Conservation (phyloP, 495 filamentous ascomycete species). For the Penicillium dipodomyicola region DNA sequence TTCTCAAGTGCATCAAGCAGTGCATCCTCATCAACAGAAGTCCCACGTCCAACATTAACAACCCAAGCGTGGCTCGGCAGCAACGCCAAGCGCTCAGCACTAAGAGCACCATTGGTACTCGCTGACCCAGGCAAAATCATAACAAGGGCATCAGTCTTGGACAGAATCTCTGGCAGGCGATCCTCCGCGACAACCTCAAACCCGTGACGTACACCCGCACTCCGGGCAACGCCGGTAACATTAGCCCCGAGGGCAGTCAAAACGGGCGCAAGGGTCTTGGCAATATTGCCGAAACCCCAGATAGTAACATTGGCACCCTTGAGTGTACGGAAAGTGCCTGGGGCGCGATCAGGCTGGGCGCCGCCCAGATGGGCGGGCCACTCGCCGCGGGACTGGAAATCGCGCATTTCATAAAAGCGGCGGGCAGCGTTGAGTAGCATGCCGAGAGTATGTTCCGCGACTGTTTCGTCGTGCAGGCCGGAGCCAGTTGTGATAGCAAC, state of each 20-base stretch:
- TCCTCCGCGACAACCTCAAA: constrained; percentile 48
- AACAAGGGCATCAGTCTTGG: constrained; percentile 31
- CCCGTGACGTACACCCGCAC: constrained; percentile 26
- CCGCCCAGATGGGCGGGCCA: constrained; percentile 60
- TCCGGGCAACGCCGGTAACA: constrained; percentile 28
- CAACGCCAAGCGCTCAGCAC: constrained; percentile 27
- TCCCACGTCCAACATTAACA: constrained; percentile 68
- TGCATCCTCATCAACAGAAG: constrained; percentile 67
- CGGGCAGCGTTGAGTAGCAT: constrained; percentile 51
- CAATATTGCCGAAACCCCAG: constrained; percentile 38
- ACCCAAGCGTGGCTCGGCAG: constrained; percentile 58
- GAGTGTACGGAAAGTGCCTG: constrained; percentile 55
- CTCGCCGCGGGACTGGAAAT: constrained; percentile 49
- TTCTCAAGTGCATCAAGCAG: constrained; percentile 60
- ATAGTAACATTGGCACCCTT: constrained; percentile 42
- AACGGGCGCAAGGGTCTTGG: constrained; percentile 32
- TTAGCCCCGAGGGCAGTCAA: constrained; percentile 27
- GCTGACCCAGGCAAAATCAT: constrained; percentile 32
- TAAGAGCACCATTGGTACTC: constrained; percentile 26
- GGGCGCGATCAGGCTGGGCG: constrained; percentile 39
- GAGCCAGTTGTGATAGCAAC: constrained; percentile 55
- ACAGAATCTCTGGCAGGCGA: constrained; percentile 22
- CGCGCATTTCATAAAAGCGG: constrained; percentile 57
- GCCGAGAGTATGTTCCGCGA: constrained; percentile 57
- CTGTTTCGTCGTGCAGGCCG: constrained; percentile 58